Percentiles rank a stretch among this genome's conserved stretches.
Conservation (phyloP, 2,329 filamentous ascomycete genomes). For the Fusarium sp. region DNA sequence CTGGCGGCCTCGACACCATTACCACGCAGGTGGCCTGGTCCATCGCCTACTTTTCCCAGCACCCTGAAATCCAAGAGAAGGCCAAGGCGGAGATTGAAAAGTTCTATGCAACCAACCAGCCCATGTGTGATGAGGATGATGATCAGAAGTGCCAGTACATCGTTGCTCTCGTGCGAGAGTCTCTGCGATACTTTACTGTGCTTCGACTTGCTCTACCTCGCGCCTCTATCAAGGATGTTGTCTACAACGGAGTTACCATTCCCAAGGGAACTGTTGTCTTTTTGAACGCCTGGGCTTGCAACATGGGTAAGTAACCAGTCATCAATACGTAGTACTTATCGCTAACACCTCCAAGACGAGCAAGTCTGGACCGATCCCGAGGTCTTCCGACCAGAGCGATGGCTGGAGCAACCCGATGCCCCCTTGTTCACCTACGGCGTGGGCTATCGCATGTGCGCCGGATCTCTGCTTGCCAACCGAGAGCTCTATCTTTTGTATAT, state of each 20-base stretch:
- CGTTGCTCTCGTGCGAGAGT: slow-evolving; percentile 72
- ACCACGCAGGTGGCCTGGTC: slow-evolving; percentile 75
- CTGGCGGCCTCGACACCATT: slow-evolving; percentile 74
- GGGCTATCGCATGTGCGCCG: slow-evolving; percentile 76
- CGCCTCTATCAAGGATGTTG: slow-evolving; percentile 69
- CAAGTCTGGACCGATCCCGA: slow-evolving; percentile 60
- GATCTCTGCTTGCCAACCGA: slow-evolving; percentile 66
- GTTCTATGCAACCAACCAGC: slow-evolving; percentile 62
- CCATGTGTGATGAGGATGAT: slow-evolving; percentile 70
- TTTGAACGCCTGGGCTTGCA: slow-evolving; percentile 76
- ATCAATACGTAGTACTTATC: rapidly evolving
- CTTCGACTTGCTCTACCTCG: slow-evolving; percentile 72
- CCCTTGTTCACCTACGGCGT: slow-evolving; percentile 75
- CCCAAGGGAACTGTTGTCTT: slow-evolving; percentile 74
- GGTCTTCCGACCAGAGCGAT: slow-evolving; percentile 68
- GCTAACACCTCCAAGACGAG: slow-evolving; percentile 14
- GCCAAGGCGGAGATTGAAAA: slow-evolving; percentile 68
- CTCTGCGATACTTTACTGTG: slow-evolving; percentile 72
- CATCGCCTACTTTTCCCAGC: slow-evolving; percentile 68
- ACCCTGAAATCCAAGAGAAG: slow-evolving; percentile 72
- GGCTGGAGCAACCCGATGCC: slow-evolving; percentile 68
- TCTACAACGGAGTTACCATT: slow-evolving; percentile 68
- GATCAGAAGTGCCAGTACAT: slow-evolving; percentile 74
- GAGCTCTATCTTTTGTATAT: slow-evolving; percentile 75
- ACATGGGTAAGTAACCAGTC: slow-evolving; percentile 65